Evolutionary conservation across 75 land plant genomes (phyloP), one percentile per base, ranked within the genome.

Genomic region (Chamaecyparis obtusa): DNA sequence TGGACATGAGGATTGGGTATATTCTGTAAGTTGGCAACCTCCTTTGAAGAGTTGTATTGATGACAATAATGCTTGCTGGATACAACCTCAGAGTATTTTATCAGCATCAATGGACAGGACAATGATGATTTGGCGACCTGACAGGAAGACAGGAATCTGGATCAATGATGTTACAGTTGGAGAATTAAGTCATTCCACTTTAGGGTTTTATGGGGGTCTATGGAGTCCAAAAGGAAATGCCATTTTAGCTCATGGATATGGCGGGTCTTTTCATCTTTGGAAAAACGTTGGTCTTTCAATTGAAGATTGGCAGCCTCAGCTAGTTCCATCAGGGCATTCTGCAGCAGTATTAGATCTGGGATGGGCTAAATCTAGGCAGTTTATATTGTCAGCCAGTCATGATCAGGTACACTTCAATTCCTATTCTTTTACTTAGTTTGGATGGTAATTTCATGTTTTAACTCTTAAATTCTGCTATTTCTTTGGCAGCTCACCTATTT

Each of bases 1-100:
- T 89, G 99, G 99, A 4, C 99, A 98, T 93, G 99, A 98, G 83
- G 99, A 98, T 87, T 98, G 99, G 99, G 99, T 98, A 13, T 98
- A 98, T 86, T 96, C 99, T 11, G 99, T 95, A 51, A 82, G 93
- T 48, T 98, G 99, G 99, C 94, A 96, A 80, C 98, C 99, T 44
- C 95, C 96, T 86, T 69, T 74, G 24, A 36, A 14, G 37, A 16
- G 54, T 39, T 83, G 76, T 81, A 81, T 44, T 81, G 46, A 15
- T 30, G 89, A 88, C 7, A 87, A 84, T 67, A 71, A 78, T 83
- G 85, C 87, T 16, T 89, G 37, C 55, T 64, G 85, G 87, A 27
- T 85, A 35, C 99, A 98, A 84, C 93, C 94, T 7, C 91, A 90
- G 90, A 94, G 96, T 86, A 91, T 98, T 51, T 87, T 98, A 57